These are phyloP conservation scores for Metrosideros polymorpha DNA, from an alignment of 441 rosid genomes.

Conservation along the genomic window DNA sequence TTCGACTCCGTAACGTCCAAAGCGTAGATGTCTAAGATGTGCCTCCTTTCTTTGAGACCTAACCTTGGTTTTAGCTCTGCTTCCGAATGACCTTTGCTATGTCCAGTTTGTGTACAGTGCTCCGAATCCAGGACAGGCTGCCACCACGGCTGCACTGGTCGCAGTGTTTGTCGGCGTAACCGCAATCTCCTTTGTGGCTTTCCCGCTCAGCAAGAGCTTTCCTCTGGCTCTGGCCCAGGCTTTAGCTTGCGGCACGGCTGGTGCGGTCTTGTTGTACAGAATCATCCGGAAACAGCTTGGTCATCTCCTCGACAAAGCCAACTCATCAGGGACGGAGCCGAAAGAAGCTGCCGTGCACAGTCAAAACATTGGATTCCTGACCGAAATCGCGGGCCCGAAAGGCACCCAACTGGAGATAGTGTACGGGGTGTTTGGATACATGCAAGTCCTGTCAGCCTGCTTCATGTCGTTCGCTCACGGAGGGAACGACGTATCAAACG, in stretches of 20 bases:
- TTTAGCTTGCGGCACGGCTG: slow-evolving; percentile 74
- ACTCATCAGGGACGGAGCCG: slow-evolving; percentile 25
- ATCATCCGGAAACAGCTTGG: slow-evolving; percentile 86
- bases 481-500: slow-evolving; percentile 95
- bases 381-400: slow-evolving; percentile 93
- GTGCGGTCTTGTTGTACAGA: slow-evolving; percentile 64
- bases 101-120: slow-evolving; percentile 98
- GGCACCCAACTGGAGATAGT: slow-evolving; percentile 95
- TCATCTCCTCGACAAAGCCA: slow-evolving; percentile 61
- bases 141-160: slow-evolving; percentile 86
- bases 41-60: not conserved
- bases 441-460: slow-evolving; percentile 98
- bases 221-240: slow-evolving; percentile 66
- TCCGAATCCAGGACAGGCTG: slow-evolving; percentile 95
- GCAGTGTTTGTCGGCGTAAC: slow-evolving; percentile 88
- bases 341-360: slow-evolving; percentile 20
- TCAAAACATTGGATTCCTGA: slow-evolving; percentile 63
- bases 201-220: slow-evolving; percentile 70
- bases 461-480: slow-evolving; percentile 99
- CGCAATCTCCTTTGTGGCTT: slow-evolving; percentile 78
- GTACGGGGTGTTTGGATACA: slow-evolving; percentile 89
- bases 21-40: not conserved
- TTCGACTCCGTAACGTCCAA: not conserved
- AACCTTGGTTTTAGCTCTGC: not conserved
- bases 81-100: not conserved